phyloP scores from a whole-genome alignment of 306 rosid genomes.

The Inga oerstediana region DNA sequence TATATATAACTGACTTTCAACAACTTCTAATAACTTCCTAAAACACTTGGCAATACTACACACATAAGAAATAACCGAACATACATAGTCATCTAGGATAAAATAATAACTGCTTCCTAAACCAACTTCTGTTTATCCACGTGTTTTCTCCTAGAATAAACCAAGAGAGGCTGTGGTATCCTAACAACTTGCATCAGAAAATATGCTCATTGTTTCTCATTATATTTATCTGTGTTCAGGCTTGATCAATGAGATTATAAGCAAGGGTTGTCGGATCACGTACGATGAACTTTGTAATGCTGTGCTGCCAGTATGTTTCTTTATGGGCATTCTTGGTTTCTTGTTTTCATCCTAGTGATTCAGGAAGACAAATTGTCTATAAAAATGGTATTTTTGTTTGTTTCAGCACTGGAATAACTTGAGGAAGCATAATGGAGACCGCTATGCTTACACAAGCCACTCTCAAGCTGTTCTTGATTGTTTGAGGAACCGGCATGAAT shows the following conservation, averaged over 20 bases:
- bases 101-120: too few species aligned
- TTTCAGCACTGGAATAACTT: slow-evolving; percentile 94
- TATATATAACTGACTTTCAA: too few species aligned
- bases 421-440: slow-evolving; percentile 98
- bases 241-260: slow-evolving; percentile 92
- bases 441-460: slow-evolving; percentile 94
- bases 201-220: slow-evolving; percentile 36
- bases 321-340: slow-evolving; percentile 19
- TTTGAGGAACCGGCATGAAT: slow-evolving; percentile 88
- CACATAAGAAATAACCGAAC: too few species aligned
- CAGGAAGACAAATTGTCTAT: slow-evolving; percentile 11
- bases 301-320: slow-evolving; percentile 80
- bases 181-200: slow-evolving; percentile 17
- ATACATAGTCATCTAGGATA: too few species aligned
- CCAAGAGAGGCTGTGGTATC: too few species aligned
- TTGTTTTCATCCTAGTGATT: not conserved
- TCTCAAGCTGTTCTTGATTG: slow-evolving; percentile 99
- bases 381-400: slow-evolving; percentile 30
- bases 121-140: too few species aligned
- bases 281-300: slow-evolving; percentile 94
- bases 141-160: too few species aligned
- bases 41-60: too few species aligned
- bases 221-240: slow-evolving; percentile 53
- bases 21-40: too few species aligned
- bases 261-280: slow-evolving; percentile 90